Base-by-base conservation (phyloP, 2,329 filamentous ascomycete genomes). In the Eutypa lata region DNA sequence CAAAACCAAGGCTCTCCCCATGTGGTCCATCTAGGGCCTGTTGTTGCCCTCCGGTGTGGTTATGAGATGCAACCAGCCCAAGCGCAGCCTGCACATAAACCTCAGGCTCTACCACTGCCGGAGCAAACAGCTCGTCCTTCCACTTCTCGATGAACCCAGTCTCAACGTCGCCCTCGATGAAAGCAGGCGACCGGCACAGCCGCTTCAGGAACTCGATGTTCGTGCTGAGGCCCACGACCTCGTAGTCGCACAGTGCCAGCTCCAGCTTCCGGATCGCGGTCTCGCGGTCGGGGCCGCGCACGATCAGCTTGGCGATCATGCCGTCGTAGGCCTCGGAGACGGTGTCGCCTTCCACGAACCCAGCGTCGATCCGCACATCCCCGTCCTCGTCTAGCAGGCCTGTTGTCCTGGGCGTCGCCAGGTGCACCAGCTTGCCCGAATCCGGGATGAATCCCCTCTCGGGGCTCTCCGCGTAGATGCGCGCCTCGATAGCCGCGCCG, bases 231-330 rank as follows among this genome's bases (percentile, higher is more conserved):
- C 94, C 94, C 2, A 93, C 94, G 11, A 99, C 86, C 71, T 99
- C 91, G 67, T 97, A 99, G 47, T 90, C 82, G 59, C 90, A 87
- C 11, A 99, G 76, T 1, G 94, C 92, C 3, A 86, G 77, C 37
- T 86, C 84, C 54, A 99, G 79, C 70, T 90, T 95, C 53, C 89
- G 86, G 48, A 99, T 87, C 3, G 92, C 90, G 24, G 89, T 87
- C 67, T 88, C 82, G 54, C 94, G 82, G 52, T 88, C 88, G 16
- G 84, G 81, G 1, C 90, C 94, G 53, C 90, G 84, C 6, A 97
- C 91, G 62, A 99, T 99, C 49, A 99, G 82, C 74, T 99, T 99
- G 44, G 94, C 90, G 61, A 99, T 96, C 94, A 99, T 99, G 26
- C 94, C 94, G 63, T 99, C 94, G 71, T 99, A 99, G 51, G 94